Conservation (phyloP, 371 early-diverging fungal species). For the Mortierella sp. region DNA sequence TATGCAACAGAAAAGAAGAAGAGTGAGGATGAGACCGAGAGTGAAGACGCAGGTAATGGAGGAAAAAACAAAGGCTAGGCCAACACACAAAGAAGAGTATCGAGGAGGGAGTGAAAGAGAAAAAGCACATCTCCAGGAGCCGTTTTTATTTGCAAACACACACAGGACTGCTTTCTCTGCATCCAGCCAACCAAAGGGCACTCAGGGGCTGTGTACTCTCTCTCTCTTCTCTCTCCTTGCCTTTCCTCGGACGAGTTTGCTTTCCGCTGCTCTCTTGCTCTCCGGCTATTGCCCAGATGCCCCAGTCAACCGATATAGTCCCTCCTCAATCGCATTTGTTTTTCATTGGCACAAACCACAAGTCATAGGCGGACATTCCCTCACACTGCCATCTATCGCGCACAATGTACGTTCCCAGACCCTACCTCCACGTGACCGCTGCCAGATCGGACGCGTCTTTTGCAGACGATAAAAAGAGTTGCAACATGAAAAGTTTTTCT, state of each 20-base stretch:
- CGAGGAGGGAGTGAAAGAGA: no score
- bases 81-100: no score
- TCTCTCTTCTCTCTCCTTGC: neutral
- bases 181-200: no score
- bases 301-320: neutral
- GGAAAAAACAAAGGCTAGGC: neutral
- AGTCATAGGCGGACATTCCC: neutral
- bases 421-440: neutral
- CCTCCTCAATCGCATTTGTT: neutral
- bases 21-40: neutral
- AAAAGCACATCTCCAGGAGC: no score
- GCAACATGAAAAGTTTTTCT: slow-evolving; percentile 1
- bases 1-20: no score
- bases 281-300: neutral
- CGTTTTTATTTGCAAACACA: no score
- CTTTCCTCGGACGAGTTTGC: neutral
- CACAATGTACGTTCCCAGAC: neutral
- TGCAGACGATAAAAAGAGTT: neutral
- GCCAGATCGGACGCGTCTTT: neutral
- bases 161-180: neutral
- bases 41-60: neutral
- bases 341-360: neutral
- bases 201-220: neutral
- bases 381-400: no score
- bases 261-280: neutral